Evolutionary conservation across 2,329 filamentous ascomycete genomes (phyloP).

Genomic region (Cordyceps sp.): DNA sequence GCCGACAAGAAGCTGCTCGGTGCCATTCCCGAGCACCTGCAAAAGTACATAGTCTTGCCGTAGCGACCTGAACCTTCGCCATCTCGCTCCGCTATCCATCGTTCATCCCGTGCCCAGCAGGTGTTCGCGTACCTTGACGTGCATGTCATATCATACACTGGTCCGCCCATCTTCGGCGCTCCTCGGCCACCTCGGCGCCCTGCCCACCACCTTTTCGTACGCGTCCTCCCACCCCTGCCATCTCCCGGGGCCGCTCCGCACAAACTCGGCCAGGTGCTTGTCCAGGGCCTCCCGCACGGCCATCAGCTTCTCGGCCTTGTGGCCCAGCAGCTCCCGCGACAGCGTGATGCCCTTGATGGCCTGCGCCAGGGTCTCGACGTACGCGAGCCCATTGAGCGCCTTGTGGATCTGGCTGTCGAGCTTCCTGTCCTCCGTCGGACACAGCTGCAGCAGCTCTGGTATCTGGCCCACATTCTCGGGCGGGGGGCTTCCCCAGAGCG

Average conservation of each 20-base stretch:
- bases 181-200: constrained; percentile 12
- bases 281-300: constrained; percentile 20
- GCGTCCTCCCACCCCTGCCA: constrained; percentile 7
- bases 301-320: constrained; percentile 15
- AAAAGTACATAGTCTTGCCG: constrained; percentile 88
- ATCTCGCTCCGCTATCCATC: too few relatives aligned
- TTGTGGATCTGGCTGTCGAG: background rate
- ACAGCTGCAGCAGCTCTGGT: constrained; percentile 10
- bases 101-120: too few relatives aligned
- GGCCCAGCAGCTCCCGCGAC: constrained; percentile 23
- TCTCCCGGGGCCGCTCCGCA: constrained; percentile 5
- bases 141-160: too few relatives aligned
- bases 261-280: constrained; percentile 17
- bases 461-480: constrained; percentile 6
- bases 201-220: constrained; percentile 12
- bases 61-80: constrained; percentile 21
- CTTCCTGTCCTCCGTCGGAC: constrained; percentile 6
- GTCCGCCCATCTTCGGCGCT: too few relatives aligned
- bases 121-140: too few relatives aligned
- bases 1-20: constrained; percentile 66
- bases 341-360: constrained; percentile 25
- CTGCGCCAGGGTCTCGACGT: constrained; percentile 12
- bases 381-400: constrained; percentile 10
- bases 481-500: constrained; percentile 10
- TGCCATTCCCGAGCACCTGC: constrained; percentile 68